Base-by-base conservation (phyloP, 768 basidiomycete genomes). In the Pisolithus marmoratus region DNA sequence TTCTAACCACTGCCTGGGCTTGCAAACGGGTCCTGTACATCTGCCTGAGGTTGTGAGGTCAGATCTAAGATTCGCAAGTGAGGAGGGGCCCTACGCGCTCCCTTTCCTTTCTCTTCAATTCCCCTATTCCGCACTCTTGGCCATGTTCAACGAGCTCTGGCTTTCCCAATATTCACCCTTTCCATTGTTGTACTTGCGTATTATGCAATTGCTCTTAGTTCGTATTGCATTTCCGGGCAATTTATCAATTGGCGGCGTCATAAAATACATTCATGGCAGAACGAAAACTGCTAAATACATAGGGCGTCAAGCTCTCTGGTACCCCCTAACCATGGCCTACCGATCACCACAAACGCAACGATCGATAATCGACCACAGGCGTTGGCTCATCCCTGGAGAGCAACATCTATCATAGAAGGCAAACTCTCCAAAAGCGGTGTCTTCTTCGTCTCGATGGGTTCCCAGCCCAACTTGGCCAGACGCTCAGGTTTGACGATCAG, bases 391-490 rank as follows among this genome's bases (percentile, higher is more conserved):
- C 50, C 52, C 8, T 65, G 55, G 60, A 73, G 58, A 64, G 71
- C 65, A 70, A 36, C 50, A 44, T 51, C 73, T 20, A 74, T 73
- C 71, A 62, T 72, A 52, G 42, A 63, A 0, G 62, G 63, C 2
- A 71, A 47, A 17, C 54, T 59, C 8, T 71, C 64, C 48, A 68
- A 31, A 47, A 67, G 59, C 5, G 67, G 55, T 14, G 58, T 29
- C 38, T 61, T 67, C 34, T 54, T 57, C 34, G 62, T 63, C 44
- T 66, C 58, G 2, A 54, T 61, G 1, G 72, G 60, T 29, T 71
- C 66, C 74, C 75, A 75, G 34, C 75, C 73, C 11, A 76, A 58
- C 29, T 58, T 69, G 42, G 64, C 64, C 26, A 75, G 62, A 3
- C 70, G 67, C 22, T 68, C 60, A 1, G 70, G 54, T 29, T 62